Evolutionary conservation across 768 basidiomycete genomes (phyloP).

Genomic region (Podaxis carcinomalis): DNA sequence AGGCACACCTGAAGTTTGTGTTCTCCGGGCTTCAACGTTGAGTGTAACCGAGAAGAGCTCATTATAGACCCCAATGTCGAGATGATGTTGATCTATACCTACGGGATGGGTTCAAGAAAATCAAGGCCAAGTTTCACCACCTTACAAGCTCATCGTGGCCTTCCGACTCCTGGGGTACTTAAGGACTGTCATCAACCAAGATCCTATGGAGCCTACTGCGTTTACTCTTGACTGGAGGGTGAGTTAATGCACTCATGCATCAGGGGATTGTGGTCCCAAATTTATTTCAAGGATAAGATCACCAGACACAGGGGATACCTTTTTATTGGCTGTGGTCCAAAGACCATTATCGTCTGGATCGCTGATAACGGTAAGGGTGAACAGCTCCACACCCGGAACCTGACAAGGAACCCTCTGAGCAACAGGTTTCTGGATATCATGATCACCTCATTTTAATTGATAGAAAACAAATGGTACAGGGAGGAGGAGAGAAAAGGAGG

Average conservation of each 20-base stretch:
- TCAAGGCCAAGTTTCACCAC: not conserved
- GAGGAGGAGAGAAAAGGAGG: not conserved
- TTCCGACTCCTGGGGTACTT: not conserved
- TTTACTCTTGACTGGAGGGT: not conserved
- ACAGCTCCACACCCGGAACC: not conserved
- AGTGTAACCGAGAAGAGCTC: not conserved
- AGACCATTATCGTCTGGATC: not conserved
- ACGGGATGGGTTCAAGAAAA: not conserved
- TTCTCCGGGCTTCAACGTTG: not conserved
- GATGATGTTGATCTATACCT: not conserved
- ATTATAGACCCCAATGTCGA: not conserved
- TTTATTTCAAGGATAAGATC: not conserved
- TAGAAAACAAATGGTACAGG: not conserved
- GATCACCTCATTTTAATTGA: not conserved
- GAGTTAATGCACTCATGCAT: not conserved
- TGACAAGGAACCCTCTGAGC: not conserved
- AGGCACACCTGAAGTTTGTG: not conserved
- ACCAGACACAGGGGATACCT: not conserved
- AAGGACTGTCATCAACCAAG: not conserved
- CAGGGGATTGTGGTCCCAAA: too few species aligned
- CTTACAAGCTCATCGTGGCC: not conserved
- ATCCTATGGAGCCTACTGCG: not conserved
- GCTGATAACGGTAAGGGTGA: conserved; percentile 10
- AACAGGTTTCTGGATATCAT: not conserved
- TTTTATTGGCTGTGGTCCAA: not conserved